Conservation (phyloP, 257 asterid genomes). For the Echites panduratus region DNA sequence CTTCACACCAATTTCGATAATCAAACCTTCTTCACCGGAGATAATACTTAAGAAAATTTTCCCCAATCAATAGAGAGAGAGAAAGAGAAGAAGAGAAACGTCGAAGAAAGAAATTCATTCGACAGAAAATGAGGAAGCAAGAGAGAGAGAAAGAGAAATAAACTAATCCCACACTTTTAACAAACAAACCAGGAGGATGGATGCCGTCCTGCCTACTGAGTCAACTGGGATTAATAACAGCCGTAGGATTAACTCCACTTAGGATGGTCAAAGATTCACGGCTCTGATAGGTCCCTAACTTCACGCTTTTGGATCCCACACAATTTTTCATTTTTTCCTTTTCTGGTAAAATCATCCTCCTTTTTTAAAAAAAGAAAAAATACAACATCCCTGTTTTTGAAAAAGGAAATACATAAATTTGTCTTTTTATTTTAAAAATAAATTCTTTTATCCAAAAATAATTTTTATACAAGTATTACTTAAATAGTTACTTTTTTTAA, state of each 20-base stretch:
- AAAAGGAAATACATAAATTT: no score
- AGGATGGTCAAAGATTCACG: constrained; percentile 3
- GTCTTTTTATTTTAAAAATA: no score
- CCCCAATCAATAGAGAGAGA: neutral
- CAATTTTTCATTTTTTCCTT: neutral
- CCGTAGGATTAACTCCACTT: neutral
- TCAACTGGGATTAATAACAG: neutral
- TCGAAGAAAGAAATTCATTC: neutral
- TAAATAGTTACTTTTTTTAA: no score
- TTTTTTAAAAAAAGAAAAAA: no score
- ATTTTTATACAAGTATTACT: no score
- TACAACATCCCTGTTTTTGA: no score
- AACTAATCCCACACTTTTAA: neutral
- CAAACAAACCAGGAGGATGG: neutral
- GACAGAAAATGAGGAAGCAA: neutral
- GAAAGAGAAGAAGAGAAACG: neutral
- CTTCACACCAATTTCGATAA: neutral
- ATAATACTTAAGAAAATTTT: neutral
- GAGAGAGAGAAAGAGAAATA: constrained; percentile 1
- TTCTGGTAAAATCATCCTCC: neutral
- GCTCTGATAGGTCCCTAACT: neutral
- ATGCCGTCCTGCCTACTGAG: constrained; percentile 5
- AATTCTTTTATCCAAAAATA: no score
- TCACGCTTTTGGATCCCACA: neutral
- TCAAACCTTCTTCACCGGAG: neutral